Evolutionary conservation across 768 basidiomycete species (phyloP).

Genomic region (Leucocoprinus leucothites): DNA sequence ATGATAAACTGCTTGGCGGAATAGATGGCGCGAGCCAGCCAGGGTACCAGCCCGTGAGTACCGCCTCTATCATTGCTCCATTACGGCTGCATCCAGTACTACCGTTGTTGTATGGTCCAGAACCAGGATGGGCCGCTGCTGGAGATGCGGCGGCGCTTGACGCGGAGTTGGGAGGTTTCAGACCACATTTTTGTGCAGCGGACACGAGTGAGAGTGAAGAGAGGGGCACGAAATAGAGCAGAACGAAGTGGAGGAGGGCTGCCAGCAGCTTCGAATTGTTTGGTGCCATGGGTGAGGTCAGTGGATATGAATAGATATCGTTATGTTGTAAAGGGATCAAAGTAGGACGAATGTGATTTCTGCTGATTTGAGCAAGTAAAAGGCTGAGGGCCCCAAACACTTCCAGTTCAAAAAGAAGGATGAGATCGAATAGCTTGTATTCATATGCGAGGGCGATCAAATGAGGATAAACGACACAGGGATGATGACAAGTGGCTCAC

Average conservation of each 20-base stretch:
- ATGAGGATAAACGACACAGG: no score
- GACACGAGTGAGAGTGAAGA: constrained; percentile 17
- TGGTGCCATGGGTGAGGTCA: constrained; percentile 3
- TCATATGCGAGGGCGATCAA: no score
- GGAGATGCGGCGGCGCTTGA: constrained; percentile 7
- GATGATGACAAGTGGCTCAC: no score
- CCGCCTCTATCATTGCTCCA: not conserved
- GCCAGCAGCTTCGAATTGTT: constrained; percentile 24
- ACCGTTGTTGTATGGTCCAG: constrained; percentile 1
- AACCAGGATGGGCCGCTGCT: not conserved
- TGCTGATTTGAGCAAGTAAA: no score
- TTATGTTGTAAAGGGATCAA: not conserved
- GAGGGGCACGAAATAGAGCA: not conserved
- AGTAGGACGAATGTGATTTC: not conserved
- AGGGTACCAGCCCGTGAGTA: constrained; percentile 8
- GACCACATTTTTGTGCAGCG: constrained; percentile 29
- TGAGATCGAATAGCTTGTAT: no score
- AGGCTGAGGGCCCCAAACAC: no score
- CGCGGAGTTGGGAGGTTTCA: constrained; percentile 25
- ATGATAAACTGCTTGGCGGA: constrained; percentile 39
- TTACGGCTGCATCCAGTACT: not conserved
- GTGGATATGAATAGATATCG: constrained; percentile 6
- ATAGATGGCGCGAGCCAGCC: constrained; percentile 6
- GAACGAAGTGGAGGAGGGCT: constrained; percentile 15
- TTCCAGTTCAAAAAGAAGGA: no score